Base-by-base conservation (phyloP, 2,329 filamentous ascomycete genomes). In the Monosporascus sp. region DNA sequence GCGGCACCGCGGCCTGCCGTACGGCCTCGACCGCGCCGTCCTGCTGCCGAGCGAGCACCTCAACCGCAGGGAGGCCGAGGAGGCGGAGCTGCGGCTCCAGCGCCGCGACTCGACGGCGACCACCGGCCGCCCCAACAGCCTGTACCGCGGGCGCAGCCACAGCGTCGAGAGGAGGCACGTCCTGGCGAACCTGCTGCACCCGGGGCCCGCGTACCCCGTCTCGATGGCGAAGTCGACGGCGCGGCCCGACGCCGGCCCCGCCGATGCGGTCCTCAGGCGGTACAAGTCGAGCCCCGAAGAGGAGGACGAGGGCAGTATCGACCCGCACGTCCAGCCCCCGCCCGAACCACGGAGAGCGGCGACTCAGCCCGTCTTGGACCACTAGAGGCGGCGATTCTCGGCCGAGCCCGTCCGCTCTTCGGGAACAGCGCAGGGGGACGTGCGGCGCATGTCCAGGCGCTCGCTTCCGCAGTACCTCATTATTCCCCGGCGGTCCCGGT, bases 1-100 rank as follows among this genome's bases (percentile, higher is more conserved):
- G 6, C 81, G 85, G 2, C 85, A 88, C 63, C 82, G 85, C 66
- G 85, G 85, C 51, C 71, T 88, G 4, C 85, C 85, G 1, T 88
- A 88, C 62, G 83, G 83, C 3, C 76, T 87, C 2, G 82, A 85
- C 62, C 76, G 81, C n/a, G 82, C 82, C 46, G 80, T 85, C 9
- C 72, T 84, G 9, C 69, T 85, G 17, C 81, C 82, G 5, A 82
- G 78, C 64, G 81, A 84, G 61, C 70, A 78, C 24, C 76, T 81
- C 22, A 77, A 81, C 61, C 72, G 75, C 52, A 78, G 75, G 54
- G 81, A 84, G 63, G 75, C 74, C 3, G 76, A 77, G 19, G 77
- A 78, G 27, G 71, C 72, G 16, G 75, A 77, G 40, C 38, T 64
- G 9, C 64, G 66, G 22, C 58, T 73, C 41, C 66, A 69, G 14